phyloP scores from a whole-genome alignment of 208 protist genomes.

The Trypanosoma cruzi region DNA sequence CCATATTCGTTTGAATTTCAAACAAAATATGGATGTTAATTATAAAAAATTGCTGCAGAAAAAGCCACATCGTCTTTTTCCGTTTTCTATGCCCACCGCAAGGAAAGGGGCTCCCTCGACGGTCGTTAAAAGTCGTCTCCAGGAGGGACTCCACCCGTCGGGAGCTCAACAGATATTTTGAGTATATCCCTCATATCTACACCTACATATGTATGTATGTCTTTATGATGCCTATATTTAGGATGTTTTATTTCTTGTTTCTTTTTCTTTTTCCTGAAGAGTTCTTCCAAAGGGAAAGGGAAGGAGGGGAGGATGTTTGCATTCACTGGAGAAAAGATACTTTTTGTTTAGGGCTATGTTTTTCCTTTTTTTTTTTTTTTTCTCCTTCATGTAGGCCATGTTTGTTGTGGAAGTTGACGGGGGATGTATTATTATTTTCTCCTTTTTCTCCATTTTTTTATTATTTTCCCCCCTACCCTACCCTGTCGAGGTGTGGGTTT shows the following conservation, averaged over 20 bases:
- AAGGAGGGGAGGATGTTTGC: background rate
- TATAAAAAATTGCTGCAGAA: background rate
- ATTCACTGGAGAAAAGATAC: background rate
- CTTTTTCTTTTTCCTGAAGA: background rate
- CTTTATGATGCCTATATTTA: background rate
- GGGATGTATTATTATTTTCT: no score
- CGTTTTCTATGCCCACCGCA: background rate
- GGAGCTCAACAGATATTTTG: background rate
- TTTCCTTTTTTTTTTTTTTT: constrained; percentile 1
- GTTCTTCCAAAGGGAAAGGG: no score
- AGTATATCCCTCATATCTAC: no score
- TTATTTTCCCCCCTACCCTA: no score
- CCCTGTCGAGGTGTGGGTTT: no score
- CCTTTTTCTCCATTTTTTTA: no score
- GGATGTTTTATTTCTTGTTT: background rate
- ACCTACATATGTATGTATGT: constrained; percentile 2
- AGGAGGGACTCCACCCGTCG: background rate
- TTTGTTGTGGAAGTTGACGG: background rate
- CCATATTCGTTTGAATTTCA: constrained; percentile 10
- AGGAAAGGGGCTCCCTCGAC: background rate
- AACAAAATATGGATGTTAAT: constrained; percentile 5
- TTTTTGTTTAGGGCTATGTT: background rate
- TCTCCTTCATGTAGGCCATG: background rate
- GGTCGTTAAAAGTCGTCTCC: background rate
- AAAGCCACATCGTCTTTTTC: background rate